A percentile compares a stretch with the other conserved stretches of the same genome.
Evolutionary conservation across 2,329 filamentous ascomycete genomes (phyloP).

Genomic region (Colletotrichum neosansevieriae): DNA sequence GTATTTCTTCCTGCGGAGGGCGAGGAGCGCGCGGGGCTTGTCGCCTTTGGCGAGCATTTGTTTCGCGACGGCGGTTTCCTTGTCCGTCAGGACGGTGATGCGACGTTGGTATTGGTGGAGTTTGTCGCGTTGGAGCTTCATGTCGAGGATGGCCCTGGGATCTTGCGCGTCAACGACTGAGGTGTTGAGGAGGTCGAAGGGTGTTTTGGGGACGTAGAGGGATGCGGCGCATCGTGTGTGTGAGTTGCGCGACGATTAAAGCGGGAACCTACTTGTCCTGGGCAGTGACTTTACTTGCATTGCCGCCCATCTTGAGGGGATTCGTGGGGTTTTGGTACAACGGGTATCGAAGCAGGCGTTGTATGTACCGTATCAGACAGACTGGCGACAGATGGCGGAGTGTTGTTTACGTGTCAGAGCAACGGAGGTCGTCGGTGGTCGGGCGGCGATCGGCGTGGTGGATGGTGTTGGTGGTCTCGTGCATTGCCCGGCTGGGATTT

Average conservation of each 20-base stretch:
- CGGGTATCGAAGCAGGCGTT: background rate
- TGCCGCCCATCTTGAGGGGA: conserved; percentile 62
- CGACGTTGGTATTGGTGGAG: conserved; percentile 95
- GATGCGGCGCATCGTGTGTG: conserved; percentile 31
- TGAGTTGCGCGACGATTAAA: conserved; percentile 16
- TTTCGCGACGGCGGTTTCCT: conserved; percentile 87
- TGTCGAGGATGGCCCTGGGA: conserved; percentile 92
- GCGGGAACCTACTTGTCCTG: conserved; percentile 82
- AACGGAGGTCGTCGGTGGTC: conserved; percentile 25
- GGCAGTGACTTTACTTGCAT: conserved; percentile 68
- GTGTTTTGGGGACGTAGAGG: conserved; percentile 12
- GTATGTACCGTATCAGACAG: background rate
- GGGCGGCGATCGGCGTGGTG: conserved; percentile 19
- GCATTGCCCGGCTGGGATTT: conserved; percentile 32
- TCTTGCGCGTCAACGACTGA: background rate
- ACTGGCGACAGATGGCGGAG: background rate
- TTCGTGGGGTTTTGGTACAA: background rate
- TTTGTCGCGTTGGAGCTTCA: conserved; percentile 97
- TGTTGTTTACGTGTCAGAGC: background rate
- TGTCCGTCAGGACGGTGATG: conserved; percentile 86
- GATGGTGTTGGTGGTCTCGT: conserved; percentile 27
- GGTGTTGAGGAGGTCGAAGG: conserved; percentile 27
- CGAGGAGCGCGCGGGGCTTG: conserved; percentile 84
- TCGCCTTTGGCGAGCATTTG: conserved; percentile 85
- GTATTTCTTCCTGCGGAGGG: conserved; percentile 95